A percentile compares a stretch with the other conserved stretches of the same genome.
Conservation (phyloP, 768 basidiomycete species). For the Lyophyllum shimeji region DNA sequence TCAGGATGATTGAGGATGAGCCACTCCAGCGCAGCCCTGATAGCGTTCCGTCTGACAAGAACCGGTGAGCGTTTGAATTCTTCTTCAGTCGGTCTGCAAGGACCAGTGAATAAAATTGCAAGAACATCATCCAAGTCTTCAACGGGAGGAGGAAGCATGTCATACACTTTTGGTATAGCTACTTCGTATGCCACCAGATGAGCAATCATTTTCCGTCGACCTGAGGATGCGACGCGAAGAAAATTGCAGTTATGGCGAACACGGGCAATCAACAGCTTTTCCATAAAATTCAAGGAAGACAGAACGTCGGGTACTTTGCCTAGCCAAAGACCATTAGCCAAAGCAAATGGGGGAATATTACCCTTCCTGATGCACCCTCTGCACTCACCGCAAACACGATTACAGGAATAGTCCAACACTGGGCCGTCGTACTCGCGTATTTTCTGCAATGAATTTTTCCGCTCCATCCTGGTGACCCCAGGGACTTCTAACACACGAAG, state of each 20-base stretch:
- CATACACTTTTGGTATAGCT: conserved; percentile 25
- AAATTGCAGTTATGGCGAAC: conserved; percentile 28
- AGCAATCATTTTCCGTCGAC: conserved; percentile 24
- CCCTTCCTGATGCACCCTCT: conserved; percentile 4
- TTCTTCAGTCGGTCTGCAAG: conserved; percentile 20
- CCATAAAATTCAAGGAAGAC: conserved; percentile 21
- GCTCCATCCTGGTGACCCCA: conserved; percentile 1
- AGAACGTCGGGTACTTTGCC: conserved; percentile 30
- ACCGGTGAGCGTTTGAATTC: conserved; percentile 29
- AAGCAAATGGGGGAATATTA: conserved; percentile 16
- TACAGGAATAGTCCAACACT: conserved; percentile 19
- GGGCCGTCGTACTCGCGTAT: conserved; percentile 7
- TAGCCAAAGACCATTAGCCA: conserved; percentile 35
- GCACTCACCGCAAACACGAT: conserved; percentile 30
- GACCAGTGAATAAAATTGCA: conserved; percentile 31
- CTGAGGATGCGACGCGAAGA: conserved; percentile 22
- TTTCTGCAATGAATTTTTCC: background rate
- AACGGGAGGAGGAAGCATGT: conserved; percentile 23
- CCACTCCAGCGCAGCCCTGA: conserved; percentile 30
- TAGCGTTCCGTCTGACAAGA: conserved; percentile 25
- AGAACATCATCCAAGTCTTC: background rate
- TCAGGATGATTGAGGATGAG: conserved; percentile 31
- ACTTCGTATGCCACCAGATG: conserved; percentile 29
- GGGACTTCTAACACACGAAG: background rate
- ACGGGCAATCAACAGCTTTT: conserved; percentile 25